Conservation (phyloP, 371 early-diverging fungal genomes). For the Rhizomucor miehei region DNA sequence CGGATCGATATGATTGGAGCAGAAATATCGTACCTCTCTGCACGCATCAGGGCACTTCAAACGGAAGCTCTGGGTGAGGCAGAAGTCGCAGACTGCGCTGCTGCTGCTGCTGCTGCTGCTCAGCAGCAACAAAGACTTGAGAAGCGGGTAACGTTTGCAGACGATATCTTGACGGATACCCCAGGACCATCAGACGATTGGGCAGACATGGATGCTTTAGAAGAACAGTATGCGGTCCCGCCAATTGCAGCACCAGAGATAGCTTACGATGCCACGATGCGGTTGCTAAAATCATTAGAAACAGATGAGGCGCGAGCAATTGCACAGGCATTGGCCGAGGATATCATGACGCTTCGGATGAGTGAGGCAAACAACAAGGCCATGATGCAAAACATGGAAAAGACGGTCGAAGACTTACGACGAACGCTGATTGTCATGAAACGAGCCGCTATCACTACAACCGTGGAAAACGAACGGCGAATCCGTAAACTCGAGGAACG, state of each 20-base stretch:
- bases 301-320: conserved; percentile 69
- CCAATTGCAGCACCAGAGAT: conserved; percentile 53
- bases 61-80: conserved; percentile 64
- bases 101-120: conserved; percentile 25
- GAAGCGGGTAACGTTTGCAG: conserved; percentile 46
- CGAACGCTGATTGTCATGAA: conserved; percentile 77
- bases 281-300: conserved; percentile 66
- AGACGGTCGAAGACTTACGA: conserved; percentile 67
- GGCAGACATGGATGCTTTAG: conserved; percentile 48
- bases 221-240: conserved; percentile 51
- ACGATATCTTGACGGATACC: conserved; percentile 36
- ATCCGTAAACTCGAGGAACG: conserved; percentile 53
- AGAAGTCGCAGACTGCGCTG: conserved; percentile 42
- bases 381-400: conserved; percentile 62
- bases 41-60: conserved; percentile 69
- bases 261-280: conserved; percentile 58
- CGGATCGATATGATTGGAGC: conserved; percentile 81
- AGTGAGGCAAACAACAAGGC: conserved; percentile 57
- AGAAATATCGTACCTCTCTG: conserved; percentile 75
- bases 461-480: conserved; percentile 72
- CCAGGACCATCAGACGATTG: conserved; percentile 23
- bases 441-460: conserved; percentile 66
- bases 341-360: conserved; percentile 71
- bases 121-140: conserved; percentile 21
- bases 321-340: conserved; percentile 72